phyloP scores from a whole-genome alignment of 2,329 filamentous ascomycete species.

The Orbilia brochopaga region DNA sequence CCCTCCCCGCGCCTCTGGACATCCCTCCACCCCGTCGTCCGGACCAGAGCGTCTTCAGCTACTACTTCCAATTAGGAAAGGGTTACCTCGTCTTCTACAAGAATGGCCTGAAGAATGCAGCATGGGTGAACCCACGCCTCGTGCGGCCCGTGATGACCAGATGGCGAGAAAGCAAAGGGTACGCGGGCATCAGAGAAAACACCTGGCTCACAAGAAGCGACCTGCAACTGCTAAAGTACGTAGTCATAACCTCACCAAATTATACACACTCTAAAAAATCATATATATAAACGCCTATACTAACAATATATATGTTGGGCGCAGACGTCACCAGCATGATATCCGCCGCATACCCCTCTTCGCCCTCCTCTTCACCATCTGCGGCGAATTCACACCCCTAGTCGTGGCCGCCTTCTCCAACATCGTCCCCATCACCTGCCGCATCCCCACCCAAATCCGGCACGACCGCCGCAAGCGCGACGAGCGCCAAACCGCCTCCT shows the following conservation, averaged over 20 bases:
- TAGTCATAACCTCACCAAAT: constrained; percentile 52
- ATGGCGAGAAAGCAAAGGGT: constrained; percentile 57
- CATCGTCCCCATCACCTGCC: constrained; percentile 79
- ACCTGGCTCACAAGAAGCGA: constrained; percentile 57
- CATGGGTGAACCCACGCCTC: constrained; percentile 64
- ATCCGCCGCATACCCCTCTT: constrained; percentile 79
- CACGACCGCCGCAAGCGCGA: constrained; percentile 64
- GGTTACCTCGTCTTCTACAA: constrained; percentile 88
- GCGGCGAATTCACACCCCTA: constrained; percentile 85
- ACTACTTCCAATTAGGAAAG: constrained; percentile 71
- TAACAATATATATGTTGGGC: neutral
- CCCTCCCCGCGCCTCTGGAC: constrained; percentile 72
- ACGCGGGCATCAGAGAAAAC: constrained; percentile 56
- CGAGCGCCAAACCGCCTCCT: constrained; percentile 62
- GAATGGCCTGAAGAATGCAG: constrained; percentile 76
- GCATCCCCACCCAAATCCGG: constrained; percentile 77
- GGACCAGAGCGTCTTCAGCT: constrained; percentile 60
- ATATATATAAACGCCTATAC: constrained; percentile 64
- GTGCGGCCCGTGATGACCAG: constrained; percentile 62
- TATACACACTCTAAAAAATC: constrained; percentile 69
- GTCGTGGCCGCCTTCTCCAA: constrained; percentile 73
- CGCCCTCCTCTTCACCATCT: constrained; percentile 73
- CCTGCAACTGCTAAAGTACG: constrained; percentile 53
- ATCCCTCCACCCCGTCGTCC: constrained; percentile 65
- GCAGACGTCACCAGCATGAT: constrained; percentile 71